Percentiles rank a stretch among this genome's conserved stretches.
Conservation (phyloP, 495 filamentous ascomycete genomes). For the Pseudomonodictys pantanalensis region DNA sequence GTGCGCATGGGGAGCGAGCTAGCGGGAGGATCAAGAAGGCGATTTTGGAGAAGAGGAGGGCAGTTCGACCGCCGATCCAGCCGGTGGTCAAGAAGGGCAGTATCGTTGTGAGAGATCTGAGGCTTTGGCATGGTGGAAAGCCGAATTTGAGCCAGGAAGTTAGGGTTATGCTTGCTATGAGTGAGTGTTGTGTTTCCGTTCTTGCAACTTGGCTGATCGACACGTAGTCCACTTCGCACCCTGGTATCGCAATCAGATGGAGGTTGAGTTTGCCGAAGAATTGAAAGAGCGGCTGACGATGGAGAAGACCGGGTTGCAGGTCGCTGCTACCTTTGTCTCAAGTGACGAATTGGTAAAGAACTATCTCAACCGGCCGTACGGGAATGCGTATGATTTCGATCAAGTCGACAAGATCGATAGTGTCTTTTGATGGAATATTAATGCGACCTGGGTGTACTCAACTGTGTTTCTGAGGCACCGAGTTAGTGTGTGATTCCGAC, state of each 20-base stretch:
- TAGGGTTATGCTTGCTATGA: slow-evolving; percentile 59
- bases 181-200: slow-evolving; percentile 40
- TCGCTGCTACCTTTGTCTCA: slow-evolving; percentile 15
- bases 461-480: too few species aligned
- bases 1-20: slow-evolving; percentile 47
- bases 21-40: slow-evolving; percentile 49
- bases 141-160: slow-evolving; percentile 51
- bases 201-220: neutral
- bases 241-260: slow-evolving; percentile 52
- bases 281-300: slow-evolving; percentile 37
- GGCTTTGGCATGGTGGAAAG: slow-evolving; percentile 62
- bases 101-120: slow-evolving; percentile 54
- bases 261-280: slow-evolving; percentile 49
- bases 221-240: slow-evolving; percentile 41
- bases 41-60: slow-evolving; percentile 43
- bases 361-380: slow-evolving; percentile 30
- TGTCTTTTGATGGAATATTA: slow-evolving; percentile 16
- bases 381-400: slow-evolving; percentile 30
- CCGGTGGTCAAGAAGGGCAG: slow-evolving; percentile 52
- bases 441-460: too few species aligned
- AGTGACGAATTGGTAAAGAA: slow-evolving; percentile 15
- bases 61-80: slow-evolving; percentile 49
- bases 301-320: slow-evolving; percentile 11
- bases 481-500: neutral
- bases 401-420: slow-evolving; percentile 23